Base-by-base conservation (phyloP, 257 asterid genomes). In the Solanum chmielewskii region DNA sequence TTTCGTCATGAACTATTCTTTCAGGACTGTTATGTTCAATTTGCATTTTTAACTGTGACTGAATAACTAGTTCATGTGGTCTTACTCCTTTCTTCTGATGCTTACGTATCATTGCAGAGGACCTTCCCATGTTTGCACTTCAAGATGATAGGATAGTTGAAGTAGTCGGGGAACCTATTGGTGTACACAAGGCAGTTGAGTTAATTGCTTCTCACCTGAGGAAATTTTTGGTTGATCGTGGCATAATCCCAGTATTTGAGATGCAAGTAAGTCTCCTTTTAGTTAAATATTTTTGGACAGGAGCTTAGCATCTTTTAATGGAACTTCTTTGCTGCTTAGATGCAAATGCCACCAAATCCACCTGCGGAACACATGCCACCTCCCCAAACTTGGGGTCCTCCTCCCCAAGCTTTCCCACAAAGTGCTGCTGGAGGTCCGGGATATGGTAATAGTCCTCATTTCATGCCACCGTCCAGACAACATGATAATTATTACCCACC, bases 61-160 rank as follows among this genome's bases (percentile, higher is more conserved):
- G 35, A 9, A 47, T 78, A 37, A 47, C 42, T 47, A 81, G 85
- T 49, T 78, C 84, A 44, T 45, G 84, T 45, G 41, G 16, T 25
- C 64, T 44, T 44, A 78, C 39, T 78, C 35, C 25, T 45, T 42
- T 13, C 84, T 81, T 81, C 45, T 81, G 85, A 78, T 77, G 62
- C 83, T 75, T 45, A 18, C 68, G 10, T 27, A 80, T 83, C 41
- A 64, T 85, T 89, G 92, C 96, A 96, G 99, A 93, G 87, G 98
- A 96, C 56, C 93, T 96, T 27, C 98, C 98, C 37, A 86, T 93
- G 85, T 95, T 94, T 89, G 96, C 98, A 84, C 94, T 96, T 90
- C 93, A 90, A 90, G 99, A 96, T 83, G 99, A 96, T 90, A 94
- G 98, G 90, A 87, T 96, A 77, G 98, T 96, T 77, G 99, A 96